Evolutionary conservation across 805 yeast species (phyloP), one percentile per base, ranked within the genome.

Genomic region (Schwanniomyces vanrijiae): DNA sequence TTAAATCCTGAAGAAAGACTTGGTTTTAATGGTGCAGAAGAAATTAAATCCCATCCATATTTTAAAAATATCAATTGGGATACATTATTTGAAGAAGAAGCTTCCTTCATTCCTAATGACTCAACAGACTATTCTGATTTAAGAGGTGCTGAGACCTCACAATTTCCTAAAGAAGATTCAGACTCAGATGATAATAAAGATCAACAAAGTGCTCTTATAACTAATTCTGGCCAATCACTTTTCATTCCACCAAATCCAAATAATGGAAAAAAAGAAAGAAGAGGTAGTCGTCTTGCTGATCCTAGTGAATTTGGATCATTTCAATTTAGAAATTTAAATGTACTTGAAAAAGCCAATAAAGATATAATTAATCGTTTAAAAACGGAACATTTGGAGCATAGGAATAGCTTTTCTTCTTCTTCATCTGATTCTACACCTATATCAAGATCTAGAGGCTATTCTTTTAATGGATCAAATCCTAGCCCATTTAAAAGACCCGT

Each of bases 271-370:
- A 73, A 88, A 41, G 96, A 88, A 53, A 76, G 92, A 47, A 73
- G 94, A 42, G 82, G 89, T 2, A 81, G 88, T 52, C 78, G 88
- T 54, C 64, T 89, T 50, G 86, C 85, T 43, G 92, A 86, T 47
- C 77, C 86, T 2, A 69, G 73, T 20, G 92, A 92, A 58, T 94
- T 94, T 77, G 99, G 99, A 0, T 85, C 94, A 3, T 94, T 94
- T 65, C 85, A 88, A 49, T 94, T 88, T 68, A 77, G 97, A 54
- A 94, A 94, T 62, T 69, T 94, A 51, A 84, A 92, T 4, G 94
- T 94, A 5, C 76, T 95, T 46, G 98, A 94, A 56, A 88, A 87
- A 57, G 97, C 96, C 7, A 94, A 94, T 61, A 90, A 89, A 60
- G 97, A 91, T 66, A 91, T 88, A 11, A 90, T 94, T 52, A 88